phyloP scores from a whole-genome alignment of 1,139 yeast genomes.

The Yamadazyma blattariae region DNA sequence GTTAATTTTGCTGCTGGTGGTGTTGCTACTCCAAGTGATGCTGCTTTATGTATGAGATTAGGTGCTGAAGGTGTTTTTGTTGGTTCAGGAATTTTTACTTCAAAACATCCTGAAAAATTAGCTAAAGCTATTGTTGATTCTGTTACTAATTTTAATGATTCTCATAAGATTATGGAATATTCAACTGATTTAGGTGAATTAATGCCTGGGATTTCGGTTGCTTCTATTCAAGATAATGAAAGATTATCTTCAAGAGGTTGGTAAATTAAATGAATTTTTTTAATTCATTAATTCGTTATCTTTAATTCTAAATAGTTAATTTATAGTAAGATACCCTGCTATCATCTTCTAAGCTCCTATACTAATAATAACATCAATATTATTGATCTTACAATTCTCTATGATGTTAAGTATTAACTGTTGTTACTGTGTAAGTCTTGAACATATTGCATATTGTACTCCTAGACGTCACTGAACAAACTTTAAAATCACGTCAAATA shows the following conservation, averaged over 20 bases:
- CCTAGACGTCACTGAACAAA: too few relatives aligned
- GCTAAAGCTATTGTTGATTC: constrained; percentile 83
- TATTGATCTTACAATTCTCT: too few relatives aligned
- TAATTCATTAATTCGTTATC: too few relatives aligned
- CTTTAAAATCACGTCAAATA: too few relatives aligned
- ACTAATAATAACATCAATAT: too few relatives aligned
- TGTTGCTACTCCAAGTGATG: constrained; percentile 87
- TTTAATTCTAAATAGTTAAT: too few relatives aligned
- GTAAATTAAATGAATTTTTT: too few relatives aligned
- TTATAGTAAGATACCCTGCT: too few relatives aligned
- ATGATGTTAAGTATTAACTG: too few relatives aligned
- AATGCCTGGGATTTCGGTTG: constrained; percentile 68
- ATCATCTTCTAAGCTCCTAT: too few relatives aligned
- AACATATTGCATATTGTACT: too few relatives aligned
- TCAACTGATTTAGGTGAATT: constrained; percentile 76
- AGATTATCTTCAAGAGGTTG: constrained; percentile 54
- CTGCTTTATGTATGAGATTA: constrained; percentile 83
- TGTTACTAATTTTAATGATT: constrained; percentile 70
- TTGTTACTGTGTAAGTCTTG: too few relatives aligned
- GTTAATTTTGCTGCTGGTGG: constrained; percentile 93
- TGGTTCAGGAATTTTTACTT: constrained; percentile 86
- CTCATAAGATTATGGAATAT: constrained; percentile 61
- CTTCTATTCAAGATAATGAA: constrained; percentile 45
- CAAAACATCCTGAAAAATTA: constrained; percentile 68
- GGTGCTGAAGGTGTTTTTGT: constrained; percentile 93